Evolutionary conservation across 805 yeast species (phyloP).

Genomic region (Diddensiella santjacobensis): DNA sequence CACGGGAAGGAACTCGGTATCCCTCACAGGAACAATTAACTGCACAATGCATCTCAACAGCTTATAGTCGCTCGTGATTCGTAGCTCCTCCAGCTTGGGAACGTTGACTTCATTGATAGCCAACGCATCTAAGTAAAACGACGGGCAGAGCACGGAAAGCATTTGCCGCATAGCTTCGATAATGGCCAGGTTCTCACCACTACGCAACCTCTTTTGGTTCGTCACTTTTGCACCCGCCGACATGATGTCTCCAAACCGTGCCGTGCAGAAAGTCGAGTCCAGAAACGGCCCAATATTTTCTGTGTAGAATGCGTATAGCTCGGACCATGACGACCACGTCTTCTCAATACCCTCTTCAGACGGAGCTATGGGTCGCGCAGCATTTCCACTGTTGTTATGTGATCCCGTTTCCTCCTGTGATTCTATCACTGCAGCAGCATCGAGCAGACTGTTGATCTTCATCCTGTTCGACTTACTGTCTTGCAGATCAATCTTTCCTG

Average conservation of each 20-base stretch:
- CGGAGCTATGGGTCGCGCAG: no score
- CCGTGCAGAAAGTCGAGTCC: conserved; percentile 26
- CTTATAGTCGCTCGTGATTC: conserved; percentile 32
- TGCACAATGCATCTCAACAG: conserved; percentile 27
- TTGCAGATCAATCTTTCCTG: not conserved
- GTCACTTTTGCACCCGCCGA: not conserved
- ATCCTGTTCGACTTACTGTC: conserved; percentile 13
- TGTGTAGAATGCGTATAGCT: conserved; percentile 22
- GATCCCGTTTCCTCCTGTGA: conserved; percentile 1
- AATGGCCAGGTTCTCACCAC: conserved; percentile 29
- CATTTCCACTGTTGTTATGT: not conserved
- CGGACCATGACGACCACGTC: conserved; percentile 19
- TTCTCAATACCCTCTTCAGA: no score
- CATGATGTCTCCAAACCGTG: conserved; percentile 21
- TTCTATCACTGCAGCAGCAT: conserved; percentile 24
- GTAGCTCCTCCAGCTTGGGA: conserved; percentile 30
- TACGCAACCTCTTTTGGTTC: conserved; percentile 8
- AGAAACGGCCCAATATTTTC: conserved; percentile 25
- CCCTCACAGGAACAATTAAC: conserved; percentile 12
- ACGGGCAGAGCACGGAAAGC: conserved; percentile 22
- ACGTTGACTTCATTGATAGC: conserved; percentile 22
- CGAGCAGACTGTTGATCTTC: conserved; percentile 25
- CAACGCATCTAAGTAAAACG: conserved; percentile 14
- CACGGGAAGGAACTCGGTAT: conserved; percentile 21
- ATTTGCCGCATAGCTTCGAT: conserved; percentile 33